Conservation (phyloP, 2,329 filamentous ascomycete genomes). For the Sphaerulina vaccinii region DNA sequence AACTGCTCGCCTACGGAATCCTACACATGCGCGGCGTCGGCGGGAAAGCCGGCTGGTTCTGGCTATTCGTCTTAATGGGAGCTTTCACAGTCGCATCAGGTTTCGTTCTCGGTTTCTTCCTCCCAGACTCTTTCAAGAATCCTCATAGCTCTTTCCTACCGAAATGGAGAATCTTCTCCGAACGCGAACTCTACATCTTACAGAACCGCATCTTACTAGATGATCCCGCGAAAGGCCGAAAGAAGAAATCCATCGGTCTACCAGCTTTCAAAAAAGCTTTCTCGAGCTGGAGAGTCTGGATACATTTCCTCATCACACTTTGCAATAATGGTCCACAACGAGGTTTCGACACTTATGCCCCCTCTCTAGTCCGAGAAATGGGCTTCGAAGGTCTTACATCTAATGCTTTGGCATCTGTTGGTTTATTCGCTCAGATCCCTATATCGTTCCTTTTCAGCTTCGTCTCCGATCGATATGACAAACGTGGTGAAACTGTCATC, state of each 20-base stretch:
- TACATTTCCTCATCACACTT: slow-evolving; percentile 37
- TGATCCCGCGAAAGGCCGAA: slow-evolving; percentile 34
- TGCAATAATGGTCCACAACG: slow-evolving; percentile 36
- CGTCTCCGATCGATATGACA: slow-evolving; percentile 53
- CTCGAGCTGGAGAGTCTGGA: slow-evolving; percentile 36
- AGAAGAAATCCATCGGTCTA: slow-evolving; percentile 35
- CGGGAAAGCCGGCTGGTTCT: slow-evolving; percentile 30
- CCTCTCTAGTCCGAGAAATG: slow-evolving; percentile 33
- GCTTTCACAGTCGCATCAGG: slow-evolving; percentile 38
- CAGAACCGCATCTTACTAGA: slow-evolving; percentile 32
- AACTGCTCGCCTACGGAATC: slow-evolving; percentile 47
- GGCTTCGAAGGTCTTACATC: slow-evolving; percentile 33
- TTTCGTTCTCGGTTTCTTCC: slow-evolving; percentile 36
- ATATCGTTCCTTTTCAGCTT: slow-evolving; percentile 54
- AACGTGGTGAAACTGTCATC: slow-evolving; percentile 55
- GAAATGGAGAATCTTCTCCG: slow-evolving; percentile 30
- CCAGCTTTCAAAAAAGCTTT: slow-evolving; percentile 36
- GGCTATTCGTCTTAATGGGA: slow-evolving; percentile 35
- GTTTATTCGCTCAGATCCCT: slow-evolving; percentile 45
- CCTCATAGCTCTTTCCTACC: slow-evolving; percentile 32
- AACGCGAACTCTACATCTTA: slow-evolving; percentile 35
- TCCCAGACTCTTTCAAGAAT: slow-evolving; percentile 36
- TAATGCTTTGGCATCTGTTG: slow-evolving; percentile 38
- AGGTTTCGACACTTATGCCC: slow-evolving; percentile 37
- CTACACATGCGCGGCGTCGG: slow-evolving; percentile 30